Conservation (phyloP, 441 rosid genomes). For the Aleurites moluccanus region DNA sequence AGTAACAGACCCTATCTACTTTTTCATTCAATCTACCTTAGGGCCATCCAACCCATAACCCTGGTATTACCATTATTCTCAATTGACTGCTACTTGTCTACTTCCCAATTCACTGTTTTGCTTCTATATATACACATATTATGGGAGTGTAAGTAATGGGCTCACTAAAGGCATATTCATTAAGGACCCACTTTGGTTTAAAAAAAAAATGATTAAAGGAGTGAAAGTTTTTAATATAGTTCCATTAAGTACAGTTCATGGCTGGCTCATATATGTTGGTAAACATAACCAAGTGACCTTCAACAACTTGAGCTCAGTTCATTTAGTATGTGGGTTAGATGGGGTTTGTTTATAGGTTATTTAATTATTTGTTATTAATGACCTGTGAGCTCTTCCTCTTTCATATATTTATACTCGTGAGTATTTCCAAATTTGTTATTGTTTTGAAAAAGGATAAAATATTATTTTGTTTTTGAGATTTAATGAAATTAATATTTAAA, state of each 20-base stretch:
- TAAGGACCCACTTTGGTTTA: slow-evolving; percentile 18
- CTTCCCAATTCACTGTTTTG: slow-evolving; percentile 3
- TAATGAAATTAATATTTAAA: no score
- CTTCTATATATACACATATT: neutral
- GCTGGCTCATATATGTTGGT: slow-evolving; percentile 7
- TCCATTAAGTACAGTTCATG: slow-evolving; percentile 22
- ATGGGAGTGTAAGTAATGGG: neutral
- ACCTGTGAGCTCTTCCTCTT: neutral
- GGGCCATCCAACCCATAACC: slow-evolving; percentile 34
- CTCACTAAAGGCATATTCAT: neutral
- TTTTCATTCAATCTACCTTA: slow-evolving; percentile 11
- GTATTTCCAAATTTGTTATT: no score
- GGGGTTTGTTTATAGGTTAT: slow-evolving; percentile 11
- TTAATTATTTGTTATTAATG: neutral
- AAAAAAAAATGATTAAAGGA: no score
- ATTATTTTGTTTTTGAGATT: no score
- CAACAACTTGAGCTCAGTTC: slow-evolving; percentile 27
- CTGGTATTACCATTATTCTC: slow-evolving; percentile 30
- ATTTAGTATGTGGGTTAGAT: slow-evolving; percentile 26
- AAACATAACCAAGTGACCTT: slow-evolving; percentile 3
- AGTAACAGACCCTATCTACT: neutral
- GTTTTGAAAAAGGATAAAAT: no score
- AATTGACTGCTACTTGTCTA: slow-evolving; percentile 28
- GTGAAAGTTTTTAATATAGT: slow-evolving; percentile 27
- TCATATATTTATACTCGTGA: no score